These are phyloP conservation scores for Aspergillus felis DNA, from an alignment of 2,329 filamentous ascomycete species.

Conservation along the genomic window DNA sequence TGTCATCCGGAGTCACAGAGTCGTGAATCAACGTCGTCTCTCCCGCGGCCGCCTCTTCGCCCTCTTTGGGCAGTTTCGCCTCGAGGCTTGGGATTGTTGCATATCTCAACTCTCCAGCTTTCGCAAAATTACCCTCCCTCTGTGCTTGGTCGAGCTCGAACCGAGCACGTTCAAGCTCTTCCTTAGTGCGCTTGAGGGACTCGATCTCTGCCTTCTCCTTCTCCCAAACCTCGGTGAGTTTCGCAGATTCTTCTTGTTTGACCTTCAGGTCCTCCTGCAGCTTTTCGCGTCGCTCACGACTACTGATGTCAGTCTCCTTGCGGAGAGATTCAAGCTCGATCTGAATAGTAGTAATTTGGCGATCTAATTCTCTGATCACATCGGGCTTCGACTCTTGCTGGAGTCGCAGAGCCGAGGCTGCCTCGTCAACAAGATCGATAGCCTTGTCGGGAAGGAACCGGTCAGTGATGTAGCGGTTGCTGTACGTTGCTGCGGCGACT, in stretches of 20 bases:
- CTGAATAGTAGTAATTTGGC: constrained; percentile 94
- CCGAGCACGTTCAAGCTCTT: constrained; percentile 79
- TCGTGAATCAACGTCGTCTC: constrained; percentile 73
- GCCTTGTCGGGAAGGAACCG: constrained; percentile 95
- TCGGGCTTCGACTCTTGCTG: constrained; percentile 98
- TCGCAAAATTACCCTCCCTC: constrained; percentile 80
- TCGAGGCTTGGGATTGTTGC: constrained; percentile 80
- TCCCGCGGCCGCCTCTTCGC: constrained; percentile 44
- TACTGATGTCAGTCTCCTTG: constrained; percentile 89
- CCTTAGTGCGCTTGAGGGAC: constrained; percentile 78
- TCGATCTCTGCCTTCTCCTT: constrained; percentile 83
- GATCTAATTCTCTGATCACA: constrained; percentile 84
- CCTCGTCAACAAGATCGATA: constrained; percentile 94
- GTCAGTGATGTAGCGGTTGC: constrained; percentile 94
- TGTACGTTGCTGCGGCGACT: constrained; percentile 86
- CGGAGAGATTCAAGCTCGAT: constrained; percentile 92
- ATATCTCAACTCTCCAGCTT: constrained; percentile 87
- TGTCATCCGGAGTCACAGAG: constrained; percentile 91
- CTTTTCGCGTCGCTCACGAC: constrained; percentile 81
- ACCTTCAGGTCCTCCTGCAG: constrained; percentile 71
- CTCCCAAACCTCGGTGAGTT: constrained; percentile 80
- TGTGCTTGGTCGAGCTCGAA: constrained; percentile 85
- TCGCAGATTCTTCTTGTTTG: constrained; percentile 72
- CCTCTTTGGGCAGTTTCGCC: constrained; percentile 73
- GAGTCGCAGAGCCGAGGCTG: constrained; percentile 80